Evolutionary conservation across 1,284 basidiomycete genomes (phyloP).

Genomic region (Cutaneotrichosporon cavernicola): DNA sequence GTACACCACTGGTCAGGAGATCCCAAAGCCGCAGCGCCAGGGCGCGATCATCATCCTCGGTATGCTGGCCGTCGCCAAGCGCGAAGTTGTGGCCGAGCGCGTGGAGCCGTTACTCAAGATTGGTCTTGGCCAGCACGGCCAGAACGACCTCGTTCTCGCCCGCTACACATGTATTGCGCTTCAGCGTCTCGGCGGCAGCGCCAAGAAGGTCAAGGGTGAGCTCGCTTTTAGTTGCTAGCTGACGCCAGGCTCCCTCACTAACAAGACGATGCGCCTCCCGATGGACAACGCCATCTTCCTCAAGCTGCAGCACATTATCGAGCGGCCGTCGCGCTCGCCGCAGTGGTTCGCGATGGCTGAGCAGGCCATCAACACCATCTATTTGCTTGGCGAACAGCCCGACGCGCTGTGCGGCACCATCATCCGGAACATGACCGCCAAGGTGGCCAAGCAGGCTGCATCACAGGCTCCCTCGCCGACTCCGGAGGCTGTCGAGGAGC

Average conservation of each 20-base stretch:
- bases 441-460: slow-evolving; percentile 60
- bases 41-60: slow-evolving; percentile 93
- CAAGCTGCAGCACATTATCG: slow-evolving; percentile 74
- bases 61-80: slow-evolving; percentile 86
- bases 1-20: slow-evolving; percentile 72
- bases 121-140: slow-evolving; percentile 79
- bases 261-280: slow-evolving; percentile 80
- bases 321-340: slow-evolving; percentile 73
- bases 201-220: slow-evolving; percentile 92
- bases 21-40: slow-evolving; percentile 79
- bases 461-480: neutral
- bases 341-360: slow-evolving; percentile 94
- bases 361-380: slow-evolving; percentile 94
- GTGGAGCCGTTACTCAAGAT: slow-evolving; percentile 82
- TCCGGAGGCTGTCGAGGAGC: slow-evolving; percentile 20
- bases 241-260: slow-evolving; percentile 70
- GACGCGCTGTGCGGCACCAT: slow-evolving; percentile 79
- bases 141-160: slow-evolving; percentile 85
- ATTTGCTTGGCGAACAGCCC: slow-evolving; percentile 89
- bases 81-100: slow-evolving; percentile 80
- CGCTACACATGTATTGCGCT: slow-evolving; percentile 92
- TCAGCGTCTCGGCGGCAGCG: slow-evolving; percentile 87
- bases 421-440: slow-evolving; percentile 73
- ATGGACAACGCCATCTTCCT: slow-evolving; percentile 87
- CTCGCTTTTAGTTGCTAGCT: neutral